phyloP scores from a whole-genome alignment of 192 early-diverging fungal species.

The Coemansia asiatica region DNA sequence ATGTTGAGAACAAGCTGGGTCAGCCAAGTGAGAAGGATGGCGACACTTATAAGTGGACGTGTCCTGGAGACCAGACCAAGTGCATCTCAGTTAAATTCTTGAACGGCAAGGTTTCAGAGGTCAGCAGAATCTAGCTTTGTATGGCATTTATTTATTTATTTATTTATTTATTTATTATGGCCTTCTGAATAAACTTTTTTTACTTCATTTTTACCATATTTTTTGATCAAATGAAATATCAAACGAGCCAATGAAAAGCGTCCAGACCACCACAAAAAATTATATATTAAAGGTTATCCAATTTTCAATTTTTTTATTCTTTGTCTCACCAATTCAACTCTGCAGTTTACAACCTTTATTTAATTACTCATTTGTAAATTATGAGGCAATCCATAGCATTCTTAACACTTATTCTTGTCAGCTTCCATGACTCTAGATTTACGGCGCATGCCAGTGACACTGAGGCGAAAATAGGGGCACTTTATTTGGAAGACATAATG shows the following conservation, averaged over 20 bases:
- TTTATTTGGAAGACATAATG: slow-evolving; percentile 29
- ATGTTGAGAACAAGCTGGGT: background rate
- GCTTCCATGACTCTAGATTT: too few species aligned
- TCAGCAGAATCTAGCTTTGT: background rate
- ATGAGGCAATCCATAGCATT: too few species aligned
- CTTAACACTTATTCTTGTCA: too few species aligned
- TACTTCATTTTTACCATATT: background rate
- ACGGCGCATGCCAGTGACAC: too few species aligned
- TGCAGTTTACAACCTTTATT: too few species aligned
- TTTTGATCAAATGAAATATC: background rate
- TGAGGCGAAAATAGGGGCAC: background rate
- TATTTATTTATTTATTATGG: background rate
- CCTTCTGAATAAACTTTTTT: background rate
- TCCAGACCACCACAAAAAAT: background rate
- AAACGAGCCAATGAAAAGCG: background rate
- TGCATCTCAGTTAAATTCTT: background rate
- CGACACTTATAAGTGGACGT: background rate
- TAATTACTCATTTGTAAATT: too few species aligned
- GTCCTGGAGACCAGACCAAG: background rate
- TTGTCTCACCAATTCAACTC: background rate
- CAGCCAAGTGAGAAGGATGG: background rate
- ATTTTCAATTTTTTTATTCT: background rate
- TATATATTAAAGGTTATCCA: background rate
- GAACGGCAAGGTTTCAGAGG: background rate
- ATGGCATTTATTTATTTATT: too few species aligned